Conservation (phyloP, 441 rosid genomes). For the Arabidopsis hybrid region DNA sequence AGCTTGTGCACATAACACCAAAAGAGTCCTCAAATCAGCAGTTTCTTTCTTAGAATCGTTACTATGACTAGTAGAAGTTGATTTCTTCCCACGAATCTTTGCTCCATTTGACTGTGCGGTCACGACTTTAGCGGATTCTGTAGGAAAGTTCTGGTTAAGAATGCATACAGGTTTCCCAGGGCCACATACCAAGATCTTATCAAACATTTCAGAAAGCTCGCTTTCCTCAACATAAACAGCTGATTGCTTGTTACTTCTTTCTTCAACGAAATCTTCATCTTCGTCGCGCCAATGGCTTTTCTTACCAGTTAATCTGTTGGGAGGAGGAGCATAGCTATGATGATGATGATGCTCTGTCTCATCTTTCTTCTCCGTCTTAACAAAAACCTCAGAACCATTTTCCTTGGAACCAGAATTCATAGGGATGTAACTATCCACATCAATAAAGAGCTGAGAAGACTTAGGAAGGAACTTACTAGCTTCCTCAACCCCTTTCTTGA, state of each 20-base stretch:
- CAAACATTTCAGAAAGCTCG: slow-evolving; percentile 55
- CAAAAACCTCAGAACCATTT: slow-evolving; percentile 16
- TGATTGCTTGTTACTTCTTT: slow-evolving; percentile 51
- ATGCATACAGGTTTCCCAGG: slow-evolving; percentile 43
- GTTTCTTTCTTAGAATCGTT: slow-evolving; percentile 35
- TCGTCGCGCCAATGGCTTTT: slow-evolving; percentile 44
- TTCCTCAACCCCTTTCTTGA: slow-evolving; percentile 83
- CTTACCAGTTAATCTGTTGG: slow-evolving; percentile 40
- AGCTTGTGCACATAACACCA: slow-evolving; percentile 62
- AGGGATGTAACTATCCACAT: slow-evolving; percentile 46
- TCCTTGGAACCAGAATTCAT: slow-evolving; percentile 44
- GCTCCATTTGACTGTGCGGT: slow-evolving; percentile 34
- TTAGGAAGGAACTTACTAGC: slow-evolving; percentile 90
- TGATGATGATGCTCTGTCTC: slow-evolving; percentile 36
- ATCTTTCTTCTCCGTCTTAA: slow-evolving; percentile 32
- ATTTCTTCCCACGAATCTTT: slow-evolving; percentile 47
- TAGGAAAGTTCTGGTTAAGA: slow-evolving; percentile 33
- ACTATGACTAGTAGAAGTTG: slow-evolving; percentile 4
- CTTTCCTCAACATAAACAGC: slow-evolving; percentile 52
- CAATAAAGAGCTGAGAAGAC: slow-evolving; percentile 51
- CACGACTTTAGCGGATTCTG: slow-evolving; percentile 30
- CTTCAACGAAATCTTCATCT: slow-evolving; percentile 41
- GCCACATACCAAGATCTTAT: slow-evolving; percentile 41
- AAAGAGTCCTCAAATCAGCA: slow-evolving; percentile 57
- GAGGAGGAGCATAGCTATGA: slow-evolving; percentile 16